Evolutionary conservation across 108 stramenopile species (phyloP).

Genomic region (Cyclotella atomus): DNA sequence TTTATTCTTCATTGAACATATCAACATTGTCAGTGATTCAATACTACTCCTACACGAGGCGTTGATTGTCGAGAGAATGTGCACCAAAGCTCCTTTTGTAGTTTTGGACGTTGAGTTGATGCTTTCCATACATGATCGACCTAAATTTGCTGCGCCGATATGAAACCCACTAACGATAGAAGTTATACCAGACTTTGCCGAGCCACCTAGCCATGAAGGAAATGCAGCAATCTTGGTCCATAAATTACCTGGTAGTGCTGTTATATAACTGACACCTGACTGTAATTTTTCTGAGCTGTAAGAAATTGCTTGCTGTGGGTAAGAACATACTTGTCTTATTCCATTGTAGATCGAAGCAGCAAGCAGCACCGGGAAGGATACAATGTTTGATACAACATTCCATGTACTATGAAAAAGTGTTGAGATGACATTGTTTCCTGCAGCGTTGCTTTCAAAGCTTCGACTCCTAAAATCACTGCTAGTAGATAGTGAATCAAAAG

Average conservation of each 20-base stretch:
- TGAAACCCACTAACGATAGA: neutral
- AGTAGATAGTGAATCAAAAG: conserved; percentile 4
- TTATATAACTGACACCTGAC: neutral
- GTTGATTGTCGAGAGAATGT: neutral
- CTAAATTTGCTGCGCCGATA: neutral
- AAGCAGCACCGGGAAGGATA: neutral
- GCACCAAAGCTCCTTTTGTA: conserved; percentile 1
- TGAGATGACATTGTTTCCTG: neutral
- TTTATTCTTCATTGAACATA: neutral
- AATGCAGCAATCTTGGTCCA: neutral
- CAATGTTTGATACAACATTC: neutral
- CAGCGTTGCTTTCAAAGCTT: neutral
- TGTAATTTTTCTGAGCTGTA: conserved; percentile 10
- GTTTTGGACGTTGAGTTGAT: conserved; percentile 2
- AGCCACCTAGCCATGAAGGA: neutral
- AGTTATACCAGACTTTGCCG: neutral
- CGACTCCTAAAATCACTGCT: neutral
- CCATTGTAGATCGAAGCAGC: conserved; percentile 8
- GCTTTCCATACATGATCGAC: neutral
- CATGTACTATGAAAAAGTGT: neutral
- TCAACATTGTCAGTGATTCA: neutral
- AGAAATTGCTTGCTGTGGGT: neutral
- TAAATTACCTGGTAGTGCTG: neutral
- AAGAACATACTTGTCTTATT: neutral
- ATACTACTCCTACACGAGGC: neutral